Conservation (phyloP, 192 early-diverging fungal genomes). For the Coemansia sp. region DNA sequence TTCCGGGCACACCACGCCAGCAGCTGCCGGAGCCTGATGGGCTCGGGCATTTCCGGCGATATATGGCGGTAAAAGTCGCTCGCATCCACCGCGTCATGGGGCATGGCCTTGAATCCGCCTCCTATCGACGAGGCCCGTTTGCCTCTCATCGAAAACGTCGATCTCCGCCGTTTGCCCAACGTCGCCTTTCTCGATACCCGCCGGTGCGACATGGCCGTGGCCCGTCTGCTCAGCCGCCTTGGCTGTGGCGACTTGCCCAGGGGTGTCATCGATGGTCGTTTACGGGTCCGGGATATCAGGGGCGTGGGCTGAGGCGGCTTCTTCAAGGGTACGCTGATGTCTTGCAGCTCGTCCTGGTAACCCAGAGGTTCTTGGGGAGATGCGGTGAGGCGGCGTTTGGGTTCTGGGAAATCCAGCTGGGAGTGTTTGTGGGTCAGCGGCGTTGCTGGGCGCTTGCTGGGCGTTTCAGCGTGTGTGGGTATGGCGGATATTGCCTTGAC, state of each 20-base stretch:
- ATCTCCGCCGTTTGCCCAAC: conserved; percentile 44
- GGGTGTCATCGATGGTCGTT: conserved; percentile 5
- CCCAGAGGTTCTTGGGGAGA: not conserved
- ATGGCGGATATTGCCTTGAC: not conserved
- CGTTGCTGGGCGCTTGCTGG: not conserved
- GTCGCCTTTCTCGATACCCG: conserved; percentile 29
- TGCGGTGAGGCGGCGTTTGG: conserved; percentile 34
- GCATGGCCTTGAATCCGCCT: conserved; percentile 56
- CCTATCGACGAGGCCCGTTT: conserved; percentile 60
- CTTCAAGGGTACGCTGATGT: conserved; percentile 39
- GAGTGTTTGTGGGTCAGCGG: not conserved
- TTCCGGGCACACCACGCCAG: conserved; percentile 64
- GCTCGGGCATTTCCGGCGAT: conserved; percentile 63
- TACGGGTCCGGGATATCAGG: conserved; percentile 44
- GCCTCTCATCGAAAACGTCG: conserved; percentile 58
- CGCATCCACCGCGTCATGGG: conserved; percentile 58
- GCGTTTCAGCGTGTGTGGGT: not conserved
- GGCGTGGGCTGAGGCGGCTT: conserved; percentile 43
- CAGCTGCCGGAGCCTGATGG: conserved; percentile 64
- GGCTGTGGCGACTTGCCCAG: not conserved
- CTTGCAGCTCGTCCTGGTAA: conserved; percentile 9
- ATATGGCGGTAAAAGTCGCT: conserved; percentile 67
- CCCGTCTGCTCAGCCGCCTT: not conserved
- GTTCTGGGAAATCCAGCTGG: conserved; percentile 34
- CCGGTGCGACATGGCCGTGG: conserved; percentile 9